Evolutionary conservation across 2,329 filamentous ascomycete genomes (phyloP), one percentile per base, ranked within the genome.

Genomic region (Aspergillus chevalieri): DNA sequence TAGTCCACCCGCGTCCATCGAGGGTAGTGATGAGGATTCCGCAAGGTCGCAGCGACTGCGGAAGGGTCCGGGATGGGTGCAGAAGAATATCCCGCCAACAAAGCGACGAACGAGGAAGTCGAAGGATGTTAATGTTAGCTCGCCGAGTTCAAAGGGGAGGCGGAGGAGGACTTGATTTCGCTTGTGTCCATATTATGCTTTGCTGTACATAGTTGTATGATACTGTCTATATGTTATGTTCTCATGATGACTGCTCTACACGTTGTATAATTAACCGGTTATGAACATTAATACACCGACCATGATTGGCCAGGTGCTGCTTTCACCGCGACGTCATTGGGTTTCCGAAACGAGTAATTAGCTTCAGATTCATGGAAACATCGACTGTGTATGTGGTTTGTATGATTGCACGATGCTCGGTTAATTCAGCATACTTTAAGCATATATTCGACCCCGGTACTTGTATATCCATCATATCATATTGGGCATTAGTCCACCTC

Each of bases 21-120:
- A 47, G 2, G 61, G 57, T n/a, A 63, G 57, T 44, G 65, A 66
- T 33, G 50, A 60, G 17, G 63, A 66, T 19, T 65, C 56, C 56
- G 58, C 59, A n/a, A 56, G 47, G 19, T 58, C 60, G n/a, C 57
- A 60, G 21, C 57, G 56, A 6, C 59, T 68, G 17, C 61, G 63
- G 1, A 51, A 51, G 6, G 65, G 60, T 2, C 52, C 59, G 3
- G 58, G 64, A 5, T 66, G 63, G 65, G 60, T 65, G 43, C 60
- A 62, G 44, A 67, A 63, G 44, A 50, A 50, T 10, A n/a, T 50
- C 42, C 50, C 54, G 3, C 41, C n/a, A 2, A 56, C 55, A 8
- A 54, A 54, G 17, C 44, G 54, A 26, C 50, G 50, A 22, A 58
- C 53, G 19, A 54, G 59, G 47, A 52, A 39, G 4, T 30, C 60